These are phyloP conservation scores for Mycena olivaceomarginata DNA, from an alignment of 768 basidiomycete genomes.

Conservation along the genomic window DNA sequence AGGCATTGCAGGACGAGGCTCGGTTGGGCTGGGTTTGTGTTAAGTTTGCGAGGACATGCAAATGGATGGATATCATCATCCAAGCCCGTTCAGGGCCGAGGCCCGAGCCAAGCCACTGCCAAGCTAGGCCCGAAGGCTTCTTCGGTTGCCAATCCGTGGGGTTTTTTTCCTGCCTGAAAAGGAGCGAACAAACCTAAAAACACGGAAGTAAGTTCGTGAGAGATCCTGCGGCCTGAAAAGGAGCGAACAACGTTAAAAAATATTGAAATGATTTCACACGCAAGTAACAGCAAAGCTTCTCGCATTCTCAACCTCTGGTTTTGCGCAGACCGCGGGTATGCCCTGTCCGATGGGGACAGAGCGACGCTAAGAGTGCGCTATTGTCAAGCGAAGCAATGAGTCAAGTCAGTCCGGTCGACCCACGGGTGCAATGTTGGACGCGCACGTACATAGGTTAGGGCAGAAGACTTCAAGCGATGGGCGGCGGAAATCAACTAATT, in stretches of 20 bases:
- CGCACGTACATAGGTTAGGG: no score
- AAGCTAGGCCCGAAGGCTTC: not conserved
- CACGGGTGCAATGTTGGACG: no score
- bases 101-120: not conserved
- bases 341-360: not conserved
- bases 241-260: constrained; percentile 3
- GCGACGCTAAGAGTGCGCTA: not conserved
- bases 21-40: no score
- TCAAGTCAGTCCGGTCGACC: not conserved
- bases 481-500: no score
- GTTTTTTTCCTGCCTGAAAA: not conserved
- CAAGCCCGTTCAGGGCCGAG: constrained; percentile 7
- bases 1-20: no score
- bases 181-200: constrained; percentile 1
- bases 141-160: constrained; percentile 1
- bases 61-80: no score
- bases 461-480: no score
- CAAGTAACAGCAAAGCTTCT: no score
- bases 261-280: not conserved
- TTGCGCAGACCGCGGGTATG: no score
- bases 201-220: not conserved
- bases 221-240: not conserved
- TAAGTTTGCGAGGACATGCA: no score
- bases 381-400: not conserved
- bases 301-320: no score